A percentile compares a stretch with the other conserved stretches of the same genome.
Evolutionary conservation across 2,329 filamentous ascomycete species (phyloP).

Genomic region (Colletotrichum sp.): DNA sequence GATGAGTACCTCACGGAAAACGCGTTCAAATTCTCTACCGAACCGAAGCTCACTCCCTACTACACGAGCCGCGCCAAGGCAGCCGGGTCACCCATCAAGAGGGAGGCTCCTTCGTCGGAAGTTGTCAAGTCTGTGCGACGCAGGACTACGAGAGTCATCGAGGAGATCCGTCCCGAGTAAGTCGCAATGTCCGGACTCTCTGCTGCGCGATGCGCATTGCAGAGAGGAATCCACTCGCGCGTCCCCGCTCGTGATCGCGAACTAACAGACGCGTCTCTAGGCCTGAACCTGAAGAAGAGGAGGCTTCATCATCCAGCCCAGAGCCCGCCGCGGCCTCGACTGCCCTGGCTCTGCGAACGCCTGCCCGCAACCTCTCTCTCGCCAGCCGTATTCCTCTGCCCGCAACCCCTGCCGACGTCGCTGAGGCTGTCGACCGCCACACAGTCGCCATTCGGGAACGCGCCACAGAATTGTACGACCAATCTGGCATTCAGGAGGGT

Average conservation of each 20-base stretch:
- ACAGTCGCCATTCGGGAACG: constrained; percentile 70
- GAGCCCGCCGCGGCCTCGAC: constrained; percentile 40
- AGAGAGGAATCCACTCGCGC: neutral
- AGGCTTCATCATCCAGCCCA: constrained; percentile 25
- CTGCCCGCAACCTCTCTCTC: constrained; percentile 57
- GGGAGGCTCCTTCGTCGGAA: constrained; percentile 47
- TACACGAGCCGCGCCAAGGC: constrained; percentile 71
- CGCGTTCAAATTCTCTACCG: constrained; percentile 65
- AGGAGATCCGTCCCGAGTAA: constrained; percentile 51
- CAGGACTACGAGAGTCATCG: constrained; percentile 46
- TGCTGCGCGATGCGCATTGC: neutral
- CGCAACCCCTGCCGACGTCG: constrained; percentile 80
- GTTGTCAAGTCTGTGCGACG: constrained; percentile 52
- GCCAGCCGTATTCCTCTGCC: constrained; percentile 74
- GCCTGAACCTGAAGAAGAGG: neutral
- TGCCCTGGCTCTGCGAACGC: constrained; percentile 50
- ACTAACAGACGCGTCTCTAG: constrained; percentile 9
- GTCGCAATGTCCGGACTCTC: constrained; percentile 25
- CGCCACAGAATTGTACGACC: constrained; percentile 67
- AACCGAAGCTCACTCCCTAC: constrained; percentile 74
- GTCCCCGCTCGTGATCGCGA: neutral
- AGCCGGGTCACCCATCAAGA: constrained; percentile 66
- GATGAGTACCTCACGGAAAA: constrained; percentile 77
- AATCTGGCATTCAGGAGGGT: constrained; percentile 69
- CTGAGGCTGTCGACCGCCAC: constrained; percentile 75